Evolutionary conservation across 331 rosid genomes (phyloP), one percentile per base, ranked within the genome.

Genomic region (Prunus yedoensis): DNA sequence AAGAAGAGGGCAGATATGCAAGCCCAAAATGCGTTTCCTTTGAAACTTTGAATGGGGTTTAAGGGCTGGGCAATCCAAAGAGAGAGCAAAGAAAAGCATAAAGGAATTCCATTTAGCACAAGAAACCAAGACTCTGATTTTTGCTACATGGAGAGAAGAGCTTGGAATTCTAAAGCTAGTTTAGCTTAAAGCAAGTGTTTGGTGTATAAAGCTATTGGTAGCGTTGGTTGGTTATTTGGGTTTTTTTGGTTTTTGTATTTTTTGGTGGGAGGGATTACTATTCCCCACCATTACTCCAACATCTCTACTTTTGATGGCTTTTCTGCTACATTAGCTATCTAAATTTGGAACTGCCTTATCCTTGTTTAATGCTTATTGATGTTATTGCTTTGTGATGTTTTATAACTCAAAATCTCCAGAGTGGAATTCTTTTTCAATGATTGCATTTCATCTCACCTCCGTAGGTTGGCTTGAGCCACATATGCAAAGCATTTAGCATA

Each of bases 131-230:
- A 82, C 82, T 74, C 52, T 76, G 58, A 62, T 84, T 80, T 75
- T 67, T 30, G 78, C 70, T 83, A 88, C 90, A 77, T 87, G 83
- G 91, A 85, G 78, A 54, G 67, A 69, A 83, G 93, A 83, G 89
- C 93, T 77, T 85, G 93, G 91, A 88, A 85, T 87, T 88, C 89
- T 85, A 91, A 88, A 88, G 96, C 80, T 35, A 49, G 68, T 47
- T 32, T 76, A 35, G 70, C 76, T 82, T 83, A 90, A 90, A 88
- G 86, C 79, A 84, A 58, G 83, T 13, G 73, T 51, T 41, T 68
- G 79, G 61, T 71, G 78, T 85, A 69, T 66, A 80, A 89, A 87
- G 81, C 74, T 74, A 73, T 51, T 77, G 62, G 64, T 3, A 6
- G 43, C 4, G 9, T 38, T 38, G 23, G 23, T 23, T 85, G 52